Base-by-base conservation (phyloP, 1,139 yeast genomes). In the Zygosaccharomyces sapae region DNA sequence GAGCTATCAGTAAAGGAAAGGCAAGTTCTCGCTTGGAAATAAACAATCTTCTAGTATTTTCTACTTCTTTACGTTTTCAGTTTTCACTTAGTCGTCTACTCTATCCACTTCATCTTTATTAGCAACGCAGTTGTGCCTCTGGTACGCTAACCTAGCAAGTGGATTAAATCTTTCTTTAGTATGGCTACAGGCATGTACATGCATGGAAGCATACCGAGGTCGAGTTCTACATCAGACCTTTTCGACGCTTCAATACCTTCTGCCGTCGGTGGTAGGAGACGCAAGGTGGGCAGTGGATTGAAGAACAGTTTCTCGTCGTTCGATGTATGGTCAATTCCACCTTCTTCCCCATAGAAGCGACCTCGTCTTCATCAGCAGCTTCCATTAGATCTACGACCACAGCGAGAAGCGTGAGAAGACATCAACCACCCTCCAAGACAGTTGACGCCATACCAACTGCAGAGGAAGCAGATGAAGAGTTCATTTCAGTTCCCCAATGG, bases 401-500 rank as follows among this genome's bases (percentile, higher is more conserved):
- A 8, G 8, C 34, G 4, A n/a, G 38, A 24, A 12, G 34, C 18
- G 4, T 31, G 5, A n/a, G 13, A 9, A 22, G 25, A 22, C 7
- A 22, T 7, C 34, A 31, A 9, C 25, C 18, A 8, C 3, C 18
- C 41, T 16, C 22, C 19, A 38, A 27, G 40, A 6, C 34, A 42
- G 10, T 33, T 57, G 38, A 56, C 66, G 1, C 63, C 65, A 12
- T 62, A 54, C 44, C 65, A 63, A 43, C 27, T 53, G 33, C 66
- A 62, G 49, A 56, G 57, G 43, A 50, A 47, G 24, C 60, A 55
- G 41, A 63, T 63, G 68, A 55, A 55, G 46, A 48, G 37, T 5
- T 43, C 55, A 27, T 65, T 63, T 36, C 55, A 49, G 35, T 65
- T 65, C 43, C 61, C 65, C 1, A 65, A 65, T 49, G 68, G 68